phyloP scores from a whole-genome alignment of 78 protist genomes.

The Thecamonas trahens region DNA sequence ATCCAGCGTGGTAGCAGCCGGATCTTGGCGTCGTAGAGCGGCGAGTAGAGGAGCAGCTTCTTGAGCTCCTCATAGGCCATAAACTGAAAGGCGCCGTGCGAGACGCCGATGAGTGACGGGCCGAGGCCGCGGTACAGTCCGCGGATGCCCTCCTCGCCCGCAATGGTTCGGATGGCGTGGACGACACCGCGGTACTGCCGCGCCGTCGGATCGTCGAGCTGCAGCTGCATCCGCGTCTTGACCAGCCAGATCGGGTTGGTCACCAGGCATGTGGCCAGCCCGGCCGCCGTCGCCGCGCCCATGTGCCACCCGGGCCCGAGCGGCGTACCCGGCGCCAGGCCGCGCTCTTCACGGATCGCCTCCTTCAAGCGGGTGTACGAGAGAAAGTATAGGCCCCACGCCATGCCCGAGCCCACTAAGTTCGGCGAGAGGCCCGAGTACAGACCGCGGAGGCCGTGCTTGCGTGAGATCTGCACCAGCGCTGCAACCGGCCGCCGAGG shows the following conservation, averaged over 20 bases:
- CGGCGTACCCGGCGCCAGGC: too few species aligned
- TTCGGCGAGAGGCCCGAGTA: constrained; percentile 21
- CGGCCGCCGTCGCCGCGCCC: not conserved
- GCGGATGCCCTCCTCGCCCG: constrained; percentile 6
- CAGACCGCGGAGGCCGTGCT: constrained; percentile 15
- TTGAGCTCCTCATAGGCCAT: constrained; percentile 32
- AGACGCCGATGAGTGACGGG: constrained; percentile 9
- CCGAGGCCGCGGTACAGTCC: constrained; percentile 29
- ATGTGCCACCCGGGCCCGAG: not conserved
- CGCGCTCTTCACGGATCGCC: too few species aligned
- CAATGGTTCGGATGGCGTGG: not conserved
- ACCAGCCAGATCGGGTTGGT: constrained; percentile 45
- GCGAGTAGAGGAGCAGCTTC: not conserved
- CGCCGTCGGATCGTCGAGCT: not conserved
- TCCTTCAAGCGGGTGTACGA: not conserved
- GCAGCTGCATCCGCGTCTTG: constrained; percentile 30
- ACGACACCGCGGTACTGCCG: not conserved
- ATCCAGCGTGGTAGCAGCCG: too few species aligned
- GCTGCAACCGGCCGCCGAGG: not conserved
- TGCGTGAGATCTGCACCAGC: not conserved
- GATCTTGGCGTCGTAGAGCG: too few species aligned
- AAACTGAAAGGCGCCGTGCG: constrained; percentile 26
- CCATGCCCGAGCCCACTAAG: constrained; percentile 7
- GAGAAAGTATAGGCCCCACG: constrained; percentile 2
- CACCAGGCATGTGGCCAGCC: not conserved